These are phyloP conservation scores for Candida pseudofarinosa DNA, from an alignment of 805 yeast genomes.

Conservation along the genomic window DNA sequence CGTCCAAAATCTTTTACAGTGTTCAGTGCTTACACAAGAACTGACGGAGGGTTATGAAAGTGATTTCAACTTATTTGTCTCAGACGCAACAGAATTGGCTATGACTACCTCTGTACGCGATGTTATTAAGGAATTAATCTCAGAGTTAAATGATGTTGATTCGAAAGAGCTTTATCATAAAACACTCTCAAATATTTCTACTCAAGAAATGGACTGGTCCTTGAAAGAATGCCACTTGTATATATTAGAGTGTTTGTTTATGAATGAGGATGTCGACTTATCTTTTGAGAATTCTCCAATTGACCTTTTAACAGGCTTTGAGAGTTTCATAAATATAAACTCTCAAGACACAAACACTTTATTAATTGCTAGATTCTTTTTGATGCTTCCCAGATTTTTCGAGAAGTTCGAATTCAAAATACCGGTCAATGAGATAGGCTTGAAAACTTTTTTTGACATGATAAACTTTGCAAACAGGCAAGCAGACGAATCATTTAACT, in stretches of 20 bases:
- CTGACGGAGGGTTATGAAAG: conserved; percentile 45
- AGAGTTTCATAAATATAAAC: conserved; percentile 15
- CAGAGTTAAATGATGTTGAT: conserved; percentile 44
- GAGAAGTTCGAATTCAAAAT: conserved; percentile 44
- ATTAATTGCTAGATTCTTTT: conserved; percentile 45
- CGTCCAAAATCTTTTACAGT: conserved; percentile 25
- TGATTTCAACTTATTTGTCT: conserved; percentile 67
- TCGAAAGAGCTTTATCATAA: conserved; percentile 21
- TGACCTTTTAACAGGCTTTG: conserved; percentile 4
- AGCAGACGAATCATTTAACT: conserved; percentile 12
- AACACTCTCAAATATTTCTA: conserved; percentile 7
- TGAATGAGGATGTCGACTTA: conserved; percentile 32
- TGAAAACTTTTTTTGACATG: conserved; percentile 24
- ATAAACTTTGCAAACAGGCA: conserved; percentile 17
- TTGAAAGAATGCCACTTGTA: conserved; percentile 39
- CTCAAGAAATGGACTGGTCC: conserved; percentile 18
- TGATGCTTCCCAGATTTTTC: conserved; percentile 54
- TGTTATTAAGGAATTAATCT: conserved; percentile 52
- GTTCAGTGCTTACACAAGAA: conserved; percentile 41
- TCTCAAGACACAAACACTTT: conserved; percentile 20
- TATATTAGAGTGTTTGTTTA: conserved; percentile 38
- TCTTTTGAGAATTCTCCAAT: conserved; percentile 11
- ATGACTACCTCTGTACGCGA: conserved; percentile 54
- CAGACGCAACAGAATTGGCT: conserved; percentile 69
- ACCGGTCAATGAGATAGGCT: conserved; percentile 27